phyloP scores from a whole-genome alignment of 2,329 filamentous ascomycete species.

The Ophiostoma himal-ulmi region DNA sequence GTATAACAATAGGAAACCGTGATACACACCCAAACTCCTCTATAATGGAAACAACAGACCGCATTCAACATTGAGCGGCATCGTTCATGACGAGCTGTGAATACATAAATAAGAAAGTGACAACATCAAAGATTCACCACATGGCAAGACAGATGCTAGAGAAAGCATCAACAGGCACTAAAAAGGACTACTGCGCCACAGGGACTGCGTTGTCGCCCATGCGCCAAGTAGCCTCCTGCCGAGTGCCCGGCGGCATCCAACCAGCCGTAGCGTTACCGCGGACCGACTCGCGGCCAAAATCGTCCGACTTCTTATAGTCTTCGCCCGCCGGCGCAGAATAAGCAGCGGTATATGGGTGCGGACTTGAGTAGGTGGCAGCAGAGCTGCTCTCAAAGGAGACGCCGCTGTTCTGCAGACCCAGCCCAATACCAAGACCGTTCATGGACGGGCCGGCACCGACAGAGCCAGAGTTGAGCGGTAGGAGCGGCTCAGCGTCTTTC shows the following conservation, averaged over 20 bases:
- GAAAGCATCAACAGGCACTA: no score
- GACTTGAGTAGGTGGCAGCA: conserved; percentile 26
- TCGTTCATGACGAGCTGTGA: conserved; percentile 4
- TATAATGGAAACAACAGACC: conserved; percentile 18
- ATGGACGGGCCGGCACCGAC: background rate
- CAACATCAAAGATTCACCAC: background rate
- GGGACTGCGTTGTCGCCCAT: conserved; percentile 34
- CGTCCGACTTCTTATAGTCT: conserved; percentile 55
- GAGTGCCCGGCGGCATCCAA: conserved; percentile 77
- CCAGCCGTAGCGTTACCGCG: conserved; percentile 44
- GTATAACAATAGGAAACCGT: background rate
- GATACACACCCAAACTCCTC: conserved; percentile 22
- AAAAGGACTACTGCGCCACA: background rate
- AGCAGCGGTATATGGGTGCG: conserved; percentile 44
- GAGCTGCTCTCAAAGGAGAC: conserved; percentile 38
- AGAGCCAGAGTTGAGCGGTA: conserved; percentile 55
- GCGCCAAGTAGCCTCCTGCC: conserved; percentile 78
- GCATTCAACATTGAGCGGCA: conserved; percentile 10
- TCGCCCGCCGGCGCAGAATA: conserved; percentile 38
- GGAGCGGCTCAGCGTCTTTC: conserved; percentile 47
- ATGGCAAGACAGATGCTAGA: background rate
- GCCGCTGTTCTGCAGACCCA: conserved; percentile 33
- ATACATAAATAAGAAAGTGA: conserved; percentile 17
- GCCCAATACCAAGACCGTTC: conserved; percentile 10
- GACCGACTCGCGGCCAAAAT: conserved; percentile 36